A percentile compares a stretch with the other conserved stretches of the same genome.
Conservation (phyloP, 441 rosid genomes). For the Oxalis stricta region DNA sequence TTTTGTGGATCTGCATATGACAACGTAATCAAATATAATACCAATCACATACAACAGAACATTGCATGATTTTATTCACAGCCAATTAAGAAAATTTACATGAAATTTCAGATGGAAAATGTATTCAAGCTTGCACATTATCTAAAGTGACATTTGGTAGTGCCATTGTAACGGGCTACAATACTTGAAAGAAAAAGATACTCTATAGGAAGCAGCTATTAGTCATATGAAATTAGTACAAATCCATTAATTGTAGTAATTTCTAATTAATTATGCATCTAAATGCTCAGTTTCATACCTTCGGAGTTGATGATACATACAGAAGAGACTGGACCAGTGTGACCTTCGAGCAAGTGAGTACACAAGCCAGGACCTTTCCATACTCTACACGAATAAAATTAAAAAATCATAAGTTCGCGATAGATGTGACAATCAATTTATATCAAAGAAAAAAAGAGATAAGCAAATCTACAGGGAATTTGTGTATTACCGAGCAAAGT, state of each 20-base stretch:
- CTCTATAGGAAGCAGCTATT: background rate
- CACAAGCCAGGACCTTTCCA: slow-evolving; percentile 74
- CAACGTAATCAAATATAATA: background rate
- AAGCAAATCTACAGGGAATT: background rate
- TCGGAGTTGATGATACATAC: slow-evolving; percentile 35
- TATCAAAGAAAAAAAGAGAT: background rate
- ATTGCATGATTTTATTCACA: background rate
- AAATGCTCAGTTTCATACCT: too few species aligned
- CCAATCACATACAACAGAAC: background rate
- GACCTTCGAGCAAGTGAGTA: slow-evolving; percentile 79
- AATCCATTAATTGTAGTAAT: background rate
- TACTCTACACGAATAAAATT: slow-evolving; percentile 26
- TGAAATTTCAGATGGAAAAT: too few species aligned
- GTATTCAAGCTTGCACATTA: background rate
- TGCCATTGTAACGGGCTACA: background rate
- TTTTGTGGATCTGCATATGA: slow-evolving; percentile 30
- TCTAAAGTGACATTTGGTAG: background rate
- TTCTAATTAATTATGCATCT: too few species aligned
- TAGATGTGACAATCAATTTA: background rate
- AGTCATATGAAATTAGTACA: background rate
- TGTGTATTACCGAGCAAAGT: slow-evolving; percentile 55
- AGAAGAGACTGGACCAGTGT: slow-evolving; percentile 57
- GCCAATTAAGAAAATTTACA: background rate
- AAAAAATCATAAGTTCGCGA: background rate
- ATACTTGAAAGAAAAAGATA: background rate